These are phyloP conservation scores for Metschnikowia amazonensis DNA, from an alignment of 805 yeast genomes.

Conservation along the genomic window DNA sequence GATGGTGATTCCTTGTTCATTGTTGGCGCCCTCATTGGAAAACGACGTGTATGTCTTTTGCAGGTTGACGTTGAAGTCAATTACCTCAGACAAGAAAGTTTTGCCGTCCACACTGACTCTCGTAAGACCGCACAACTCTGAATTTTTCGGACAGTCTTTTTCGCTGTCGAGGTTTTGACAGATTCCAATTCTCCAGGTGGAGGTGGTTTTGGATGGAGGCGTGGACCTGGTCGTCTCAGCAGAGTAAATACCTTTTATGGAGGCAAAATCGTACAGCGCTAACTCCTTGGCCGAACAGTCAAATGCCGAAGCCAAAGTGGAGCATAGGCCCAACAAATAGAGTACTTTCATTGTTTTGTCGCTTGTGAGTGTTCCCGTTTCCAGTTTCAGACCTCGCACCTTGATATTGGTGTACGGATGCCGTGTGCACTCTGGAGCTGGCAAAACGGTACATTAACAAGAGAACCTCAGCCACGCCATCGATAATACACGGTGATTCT, in stretches of 20 bases:
- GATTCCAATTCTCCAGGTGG: slow-evolving; percentile 68
- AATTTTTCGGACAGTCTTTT: slow-evolving; percentile 61
- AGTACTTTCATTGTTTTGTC: slow-evolving; percentile 35
- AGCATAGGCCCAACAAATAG: slow-evolving; percentile 17
- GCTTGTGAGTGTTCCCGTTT: neutral
- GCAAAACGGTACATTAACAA: neutral
- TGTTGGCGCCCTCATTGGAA: slow-evolving; percentile 27
- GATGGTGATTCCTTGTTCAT: slow-evolving; percentile 33
- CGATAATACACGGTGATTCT: too few species aligned
- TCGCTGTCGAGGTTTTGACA: slow-evolving; percentile 46
- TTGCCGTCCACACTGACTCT: slow-evolving; percentile 47
- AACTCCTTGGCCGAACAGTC: slow-evolving; percentile 39
- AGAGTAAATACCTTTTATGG: slow-evolving; percentile 48
- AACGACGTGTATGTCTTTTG: slow-evolving; percentile 26
- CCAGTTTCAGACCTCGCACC: slow-evolving; percentile 17
- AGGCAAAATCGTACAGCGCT: slow-evolving; percentile 38
- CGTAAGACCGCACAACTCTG: slow-evolving; percentile 77
- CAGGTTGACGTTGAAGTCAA: slow-evolving; percentile 50
- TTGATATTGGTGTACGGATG: slow-evolving; percentile 26
- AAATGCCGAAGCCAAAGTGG: slow-evolving; percentile 19
- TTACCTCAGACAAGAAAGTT: slow-evolving; percentile 54
- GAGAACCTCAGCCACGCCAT: neutral
- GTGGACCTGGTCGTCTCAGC: slow-evolving; percentile 47
- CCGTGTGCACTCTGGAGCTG: neutral
- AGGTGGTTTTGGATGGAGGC: slow-evolving; percentile 71